Conservation (phyloP, 495 filamentous ascomycete species). For the Daldinia concentrica region DNA sequence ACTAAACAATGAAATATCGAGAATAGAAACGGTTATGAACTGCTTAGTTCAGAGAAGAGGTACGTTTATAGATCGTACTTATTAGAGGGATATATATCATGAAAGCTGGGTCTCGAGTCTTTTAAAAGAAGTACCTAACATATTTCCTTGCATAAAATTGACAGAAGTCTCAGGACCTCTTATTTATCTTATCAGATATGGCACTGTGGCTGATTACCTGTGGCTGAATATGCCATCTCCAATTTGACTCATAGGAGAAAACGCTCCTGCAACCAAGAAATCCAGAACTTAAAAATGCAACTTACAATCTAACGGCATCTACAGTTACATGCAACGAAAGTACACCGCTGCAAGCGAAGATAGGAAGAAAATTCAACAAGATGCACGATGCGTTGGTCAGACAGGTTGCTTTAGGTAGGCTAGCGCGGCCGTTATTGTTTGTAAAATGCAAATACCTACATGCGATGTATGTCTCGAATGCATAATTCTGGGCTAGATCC, state of each 20-base stretch:
- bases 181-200: neutral
- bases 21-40: no score
- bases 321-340: conserved; percentile 24
- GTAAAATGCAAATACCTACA: no score
- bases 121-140: no score
- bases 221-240: neutral
- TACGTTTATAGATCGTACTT: no score
- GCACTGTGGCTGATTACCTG: neutral
- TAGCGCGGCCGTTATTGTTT: conserved; percentile 1
- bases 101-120: no score
- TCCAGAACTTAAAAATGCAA: neutral
- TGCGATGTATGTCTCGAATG: neutral
- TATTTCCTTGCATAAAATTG: neutral
- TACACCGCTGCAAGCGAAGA: conserved; percentile 18
- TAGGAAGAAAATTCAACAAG: neutral
- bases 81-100: no score
- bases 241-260: neutral
- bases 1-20: no score
- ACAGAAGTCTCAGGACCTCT: neutral
- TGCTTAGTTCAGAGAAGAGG: no score
- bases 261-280: neutral
- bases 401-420: conserved; percentile 12
- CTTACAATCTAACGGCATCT: conserved; percentile 4
- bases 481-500: no score
- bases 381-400: conserved; percentile 25